Percentiles rank a stretch among this genome's conserved stretches.
These are phyloP conservation scores for Heterobasidion irregulare DNA, from an alignment of 1,284 basidiomycete genomes.

Conservation along the genomic window DNA sequence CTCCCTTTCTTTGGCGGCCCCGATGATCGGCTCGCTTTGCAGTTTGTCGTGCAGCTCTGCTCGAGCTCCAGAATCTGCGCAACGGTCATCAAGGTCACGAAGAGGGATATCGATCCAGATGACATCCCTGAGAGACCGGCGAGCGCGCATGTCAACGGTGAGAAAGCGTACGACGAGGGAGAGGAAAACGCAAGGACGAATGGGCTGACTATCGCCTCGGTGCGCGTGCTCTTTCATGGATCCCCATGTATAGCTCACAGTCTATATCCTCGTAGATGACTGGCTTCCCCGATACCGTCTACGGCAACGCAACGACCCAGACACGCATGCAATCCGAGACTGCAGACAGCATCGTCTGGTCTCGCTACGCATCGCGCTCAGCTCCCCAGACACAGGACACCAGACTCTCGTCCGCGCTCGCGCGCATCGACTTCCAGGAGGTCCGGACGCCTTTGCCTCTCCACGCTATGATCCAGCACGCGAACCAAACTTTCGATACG, in stretches of 20 bases:
- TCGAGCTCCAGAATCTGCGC: slow-evolving; percentile 38
- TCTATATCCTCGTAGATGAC: slow-evolving; percentile 14
- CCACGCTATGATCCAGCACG: slow-evolving; percentile 34
- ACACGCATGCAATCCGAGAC: slow-evolving; percentile 35
- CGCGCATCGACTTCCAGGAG: slow-evolving; percentile 50
- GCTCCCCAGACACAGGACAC: slow-evolving; percentile 14
- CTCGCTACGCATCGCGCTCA: slow-evolving; percentile 30
- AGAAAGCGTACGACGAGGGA: slow-evolving; percentile 12
- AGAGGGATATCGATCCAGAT: slow-evolving; percentile 27
- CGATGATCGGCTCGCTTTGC: slow-evolving; percentile 56
- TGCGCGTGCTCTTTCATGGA: slow-evolving; percentile 15
- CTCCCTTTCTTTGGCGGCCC: slow-evolving; percentile 68
- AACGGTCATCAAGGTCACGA: slow-evolving; percentile 54
- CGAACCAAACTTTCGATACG: slow-evolving; percentile 14
- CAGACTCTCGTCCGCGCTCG: slow-evolving; percentile 26
- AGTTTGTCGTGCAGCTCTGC: slow-evolving; percentile 55
- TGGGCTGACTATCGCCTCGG: slow-evolving; percentile 35
- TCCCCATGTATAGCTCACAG: background rate
- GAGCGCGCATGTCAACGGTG: slow-evolving; percentile 15
- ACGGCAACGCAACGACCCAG: slow-evolving; percentile 30
- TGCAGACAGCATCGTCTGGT: slow-evolving; percentile 31
- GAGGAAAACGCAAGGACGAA: slow-evolving; percentile 22
- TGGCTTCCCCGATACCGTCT: slow-evolving; percentile 36
- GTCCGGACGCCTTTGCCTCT: slow-evolving; percentile 45
- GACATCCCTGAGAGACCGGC: slow-evolving; percentile 13